A percentile compares a stretch with the other conserved stretches of the same genome.
phyloP scores from a whole-genome alignment of 805 yeast species.

The Wickerhamomyces kurtzmanii region DNA sequence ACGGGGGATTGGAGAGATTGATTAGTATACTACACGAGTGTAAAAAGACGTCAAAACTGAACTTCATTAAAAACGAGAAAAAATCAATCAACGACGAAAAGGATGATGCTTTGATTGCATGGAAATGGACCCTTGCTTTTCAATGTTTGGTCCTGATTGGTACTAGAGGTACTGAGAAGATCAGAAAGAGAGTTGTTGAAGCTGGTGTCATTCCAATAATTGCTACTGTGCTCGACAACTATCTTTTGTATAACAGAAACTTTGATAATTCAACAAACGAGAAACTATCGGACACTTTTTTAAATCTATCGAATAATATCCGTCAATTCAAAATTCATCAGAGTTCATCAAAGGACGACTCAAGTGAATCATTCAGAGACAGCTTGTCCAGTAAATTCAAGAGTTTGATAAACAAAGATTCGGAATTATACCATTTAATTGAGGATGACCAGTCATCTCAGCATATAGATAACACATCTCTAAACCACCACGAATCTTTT shows the following conservation, averaged over 20 bases:
- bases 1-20: conserved; percentile 87
- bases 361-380: background rate
- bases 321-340: conserved; percentile 1
- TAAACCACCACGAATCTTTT: background rate
- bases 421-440: conserved; percentile 3
- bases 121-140: conserved; percentile 96
- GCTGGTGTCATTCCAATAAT: conserved; percentile 89
- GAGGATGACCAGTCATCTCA: conserved; percentile 5
- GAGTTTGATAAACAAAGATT: background rate
- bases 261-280: conserved; percentile 17
- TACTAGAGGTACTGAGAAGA: conserved; percentile 83
- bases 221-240: conserved; percentile 88
- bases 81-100: conserved; percentile 22
- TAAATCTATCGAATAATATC: conserved; percentile 1
- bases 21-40: conserved; percentile 83
- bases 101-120: conserved; percentile 52
- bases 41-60: conserved; percentile 10
- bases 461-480: background rate
- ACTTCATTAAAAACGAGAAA: conserved; percentile 3
- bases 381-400: background rate
- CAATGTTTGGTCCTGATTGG: conserved; percentile 90
- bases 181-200: conserved; percentile 77
- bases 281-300: conserved; percentile 7
- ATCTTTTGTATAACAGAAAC: conserved; percentile 32
- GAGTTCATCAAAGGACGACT: background rate